Evolutionary conservation across 768 basidiomycete species (phyloP), one percentile per base, ranked within the genome.

Genomic region (Cystofilobasidium capitatum): DNA sequence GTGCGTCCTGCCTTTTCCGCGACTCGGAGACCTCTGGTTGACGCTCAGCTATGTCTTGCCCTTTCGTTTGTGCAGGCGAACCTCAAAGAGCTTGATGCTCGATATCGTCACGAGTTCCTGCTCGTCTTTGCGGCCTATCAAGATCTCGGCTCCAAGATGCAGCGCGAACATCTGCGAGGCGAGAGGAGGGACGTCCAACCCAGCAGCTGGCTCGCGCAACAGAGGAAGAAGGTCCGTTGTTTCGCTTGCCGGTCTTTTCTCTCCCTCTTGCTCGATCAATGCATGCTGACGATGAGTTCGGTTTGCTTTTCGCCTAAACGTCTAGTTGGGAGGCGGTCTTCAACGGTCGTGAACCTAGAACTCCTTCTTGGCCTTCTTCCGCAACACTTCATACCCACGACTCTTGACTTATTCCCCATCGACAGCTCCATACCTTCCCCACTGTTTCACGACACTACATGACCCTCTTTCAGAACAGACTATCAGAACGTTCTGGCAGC

Each of bases 41-140:
- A 40, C 39, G 20, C 26, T 58, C 22, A 64, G 61, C 31, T 17
- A 37, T 58, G 29, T 39, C 9, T 60, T 42, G 4, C 9, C 22
- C 36, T 31, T 62, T 9, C 6, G 12, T 4, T 0, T 10, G 17
- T 44, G 5, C 45, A 59, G 65, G 16, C 33, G 12, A 58, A 59
- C n/a, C 40, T 81, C 70, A 73, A 77, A 55, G 86, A 89, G 35
- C 64, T 76, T 16, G 81, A 83, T 40, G 81, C 80, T 66, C 81
- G 84, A 44, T 89, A 90, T 75, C 81, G 82, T 58, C 79, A 82
- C 59, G 91, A 97, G 75, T 88, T 91, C 71, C 83, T 86, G 71
- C 81, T 90, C 65, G 88, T 96, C 85, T 78, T 90, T 26, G 82
- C 86, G 64, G 83, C 84, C 6, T 80, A 91, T 69, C 89, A 91